Percentiles rank a stretch among this genome's conserved stretches.
phyloP scores from a whole-genome alignment of 768 basidiomycete genomes.

The Polyporus arcularius region DNA sequence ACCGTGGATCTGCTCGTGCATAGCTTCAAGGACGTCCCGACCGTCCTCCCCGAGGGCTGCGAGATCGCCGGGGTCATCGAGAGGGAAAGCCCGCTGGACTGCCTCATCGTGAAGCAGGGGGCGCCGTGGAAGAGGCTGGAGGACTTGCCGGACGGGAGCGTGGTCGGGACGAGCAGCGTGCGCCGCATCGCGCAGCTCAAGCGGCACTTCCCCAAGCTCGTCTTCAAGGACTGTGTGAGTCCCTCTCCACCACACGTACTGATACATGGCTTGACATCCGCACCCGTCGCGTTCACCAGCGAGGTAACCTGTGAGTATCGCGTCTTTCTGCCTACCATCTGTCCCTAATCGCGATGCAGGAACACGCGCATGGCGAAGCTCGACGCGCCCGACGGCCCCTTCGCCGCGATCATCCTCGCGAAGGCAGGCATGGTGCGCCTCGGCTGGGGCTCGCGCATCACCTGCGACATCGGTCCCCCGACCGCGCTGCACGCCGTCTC shows the following conservation, averaged over 20 bases:
- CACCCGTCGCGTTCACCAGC: conserved; percentile 39
- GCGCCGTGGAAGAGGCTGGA: conserved; percentile 67
- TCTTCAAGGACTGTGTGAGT: conserved; percentile 89
- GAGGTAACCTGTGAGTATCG: conserved; percentile 79
- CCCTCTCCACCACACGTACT: not conserved
- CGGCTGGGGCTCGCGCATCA: conserved; percentile 73
- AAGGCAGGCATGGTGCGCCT: conserved; percentile 88
- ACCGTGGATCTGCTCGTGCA: conserved; percentile 92
- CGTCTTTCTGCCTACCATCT: conserved; percentile 9
- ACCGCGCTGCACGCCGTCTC: conserved; percentile 87
- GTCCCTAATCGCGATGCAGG: conserved; percentile 38
- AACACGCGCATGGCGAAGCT: conserved; percentile 92
- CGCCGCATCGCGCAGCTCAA: conserved; percentile 89
- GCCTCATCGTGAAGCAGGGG: conserved; percentile 82
- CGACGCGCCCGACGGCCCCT: conserved; percentile 78
- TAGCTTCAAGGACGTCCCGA: conserved; percentile 92
- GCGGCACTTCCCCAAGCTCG: conserved; percentile 70
- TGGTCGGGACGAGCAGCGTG: conserved; percentile 96
- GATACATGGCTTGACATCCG: not conserved
- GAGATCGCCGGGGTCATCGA: conserved; percentile 82
- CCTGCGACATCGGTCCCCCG: conserved; percentile 72
- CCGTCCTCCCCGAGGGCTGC: conserved; percentile 80
- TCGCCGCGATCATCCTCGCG: conserved; percentile 88
- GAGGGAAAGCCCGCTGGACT: conserved; percentile 88
- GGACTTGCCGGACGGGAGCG: conserved; percentile 84